These are phyloP conservation scores for Vigna hirtella DNA, from an alignment of 306 rosid species.

Conservation along the genomic window DNA sequence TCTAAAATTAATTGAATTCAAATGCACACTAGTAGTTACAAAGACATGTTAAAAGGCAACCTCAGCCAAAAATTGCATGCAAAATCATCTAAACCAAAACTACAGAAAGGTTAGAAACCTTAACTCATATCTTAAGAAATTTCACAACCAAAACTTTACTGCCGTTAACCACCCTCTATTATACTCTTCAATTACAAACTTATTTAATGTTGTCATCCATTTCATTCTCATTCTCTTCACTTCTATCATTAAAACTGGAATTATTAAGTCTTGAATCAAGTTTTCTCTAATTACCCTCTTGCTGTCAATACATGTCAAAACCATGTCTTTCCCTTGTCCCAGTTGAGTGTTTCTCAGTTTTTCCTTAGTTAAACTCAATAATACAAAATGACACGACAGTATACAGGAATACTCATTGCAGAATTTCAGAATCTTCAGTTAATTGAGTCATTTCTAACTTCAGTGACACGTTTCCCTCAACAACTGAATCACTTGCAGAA, in stretches of 20 bases:
- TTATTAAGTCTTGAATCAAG: too few species aligned
- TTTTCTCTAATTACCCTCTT: too few species aligned
- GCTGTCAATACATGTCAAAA: too few species aligned
- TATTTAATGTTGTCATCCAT: slow-evolving; percentile 46
- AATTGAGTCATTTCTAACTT: too few species aligned
- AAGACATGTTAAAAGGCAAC: neutral
- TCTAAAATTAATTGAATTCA: neutral
- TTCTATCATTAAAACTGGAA: slow-evolving; percentile 27
- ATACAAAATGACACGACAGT: too few species aligned
- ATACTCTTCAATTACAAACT: slow-evolving; percentile 67
- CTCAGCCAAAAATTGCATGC: neutral
- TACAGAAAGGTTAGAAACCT: neutral
- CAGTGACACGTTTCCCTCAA: slow-evolving; percentile 49
- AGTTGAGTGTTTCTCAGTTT: too few species aligned
- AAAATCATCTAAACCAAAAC: neutral
- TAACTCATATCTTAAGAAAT: slow-evolving; percentile 26
- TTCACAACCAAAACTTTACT: slow-evolving; percentile 31
- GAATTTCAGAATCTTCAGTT: too few species aligned
- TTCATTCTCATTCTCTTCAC: slow-evolving; percentile 62
- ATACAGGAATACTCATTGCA: too few species aligned
- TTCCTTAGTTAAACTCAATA: too few species aligned
- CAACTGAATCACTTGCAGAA: neutral
- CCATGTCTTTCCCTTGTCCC: too few species aligned
- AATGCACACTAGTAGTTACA: neutral
- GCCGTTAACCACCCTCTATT: slow-evolving; percentile 12